phyloP scores from a whole-genome alignment of 2,329 filamentous ascomycete genomes.

The Xylaria sp. region DNA sequence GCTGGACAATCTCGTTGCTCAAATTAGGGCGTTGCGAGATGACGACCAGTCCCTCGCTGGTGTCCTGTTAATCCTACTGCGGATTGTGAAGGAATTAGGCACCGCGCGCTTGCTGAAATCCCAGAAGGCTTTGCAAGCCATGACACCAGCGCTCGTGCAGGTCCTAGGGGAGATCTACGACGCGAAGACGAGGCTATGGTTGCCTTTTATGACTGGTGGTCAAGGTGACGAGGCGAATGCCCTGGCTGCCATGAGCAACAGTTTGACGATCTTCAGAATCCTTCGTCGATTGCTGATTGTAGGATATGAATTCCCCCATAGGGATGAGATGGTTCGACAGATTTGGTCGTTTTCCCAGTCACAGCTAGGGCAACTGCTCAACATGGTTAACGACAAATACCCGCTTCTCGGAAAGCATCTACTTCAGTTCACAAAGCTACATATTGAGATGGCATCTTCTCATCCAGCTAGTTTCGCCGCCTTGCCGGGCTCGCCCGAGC shows the following conservation, averaged over 20 bases:
- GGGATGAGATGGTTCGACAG: slow-evolving; percentile 77
- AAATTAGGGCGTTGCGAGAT: slow-evolving; percentile 69
- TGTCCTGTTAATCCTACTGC: slow-evolving; percentile 79
- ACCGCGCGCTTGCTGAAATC: slow-evolving; percentile 81
- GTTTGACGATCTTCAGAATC: slow-evolving; percentile 80
- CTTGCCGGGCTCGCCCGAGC: slow-evolving; percentile 80
- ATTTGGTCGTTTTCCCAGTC: slow-evolving; percentile 84
- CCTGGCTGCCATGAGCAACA: slow-evolving; percentile 77
- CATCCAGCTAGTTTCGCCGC: slow-evolving; percentile 87
- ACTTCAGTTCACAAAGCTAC: slow-evolving; percentile 90
- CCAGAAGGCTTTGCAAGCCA: slow-evolving; percentile 78
- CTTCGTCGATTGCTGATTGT: slow-evolving; percentile 81
- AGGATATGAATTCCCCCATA: slow-evolving; percentile 86
- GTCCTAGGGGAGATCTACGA: slow-evolving; percentile 83
- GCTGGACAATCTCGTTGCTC: slow-evolving; percentile 68
- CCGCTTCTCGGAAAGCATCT: slow-evolving; percentile 79
- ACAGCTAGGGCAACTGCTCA: slow-evolving; percentile 82
- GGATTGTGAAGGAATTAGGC: slow-evolving; percentile 90
- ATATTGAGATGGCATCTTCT: slow-evolving; percentile 82
- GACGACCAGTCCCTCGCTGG: slow-evolving; percentile 75
- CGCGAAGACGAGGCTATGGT: slow-evolving; percentile 77
- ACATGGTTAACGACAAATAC: slow-evolving; percentile 57
- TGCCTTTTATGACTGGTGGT: slow-evolving; percentile 66
- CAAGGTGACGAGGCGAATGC: slow-evolving; percentile 69
- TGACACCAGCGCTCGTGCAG: slow-evolving; percentile 86